Evolutionary conservation across 2,329 filamentous ascomycete genomes (phyloP), one percentile per base, ranked within the genome.

Genomic region (Fusarium mangiferae): DNA sequence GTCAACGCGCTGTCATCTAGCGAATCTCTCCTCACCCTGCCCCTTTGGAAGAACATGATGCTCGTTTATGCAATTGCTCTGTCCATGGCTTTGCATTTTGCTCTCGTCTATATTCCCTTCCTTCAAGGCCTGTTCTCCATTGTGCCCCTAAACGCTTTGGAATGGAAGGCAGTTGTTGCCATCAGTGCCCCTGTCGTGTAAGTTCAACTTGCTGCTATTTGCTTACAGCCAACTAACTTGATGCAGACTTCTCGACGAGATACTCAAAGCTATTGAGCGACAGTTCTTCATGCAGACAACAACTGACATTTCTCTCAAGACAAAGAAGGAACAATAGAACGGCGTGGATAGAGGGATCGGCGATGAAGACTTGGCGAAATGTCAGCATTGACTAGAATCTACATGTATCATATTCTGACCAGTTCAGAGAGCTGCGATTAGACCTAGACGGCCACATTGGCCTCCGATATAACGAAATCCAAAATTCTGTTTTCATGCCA

Each of bases 1-100:
- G 96, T 98, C 93, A 99, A 99, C 81, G 96, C 96, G 1, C 89
- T 99, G 38, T 98, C 95, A 4, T 98, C 95, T 2, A 97, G 94
- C 83, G 96, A 99, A 84, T 97, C 94, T 22, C 90, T 99, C 18
- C 84, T 99, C 63, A 98, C 95, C 5, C 90, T 99, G 72, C 96
- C 95, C 15, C 87, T 99, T n/a, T 98, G 96, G 96, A 91, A 96
- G 81, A 99, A 99, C 86, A 96, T 98, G 92, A 96, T 98, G 89
- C 91, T 99, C 24, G 94, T 99, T 62, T 98, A 97, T 79, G 97
- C 96, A 72, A 98, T 99, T 80, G 87, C 89, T 17, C 86, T 99
- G 72, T 97, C 94, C 44, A 99, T 99, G 96, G 91, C 90, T 2
- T 88, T 99, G 64, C 96, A 99, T 87, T 98, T 98, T 82, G 94